Evolutionary conservation across 2,329 filamentous ascomycete species (phyloP).

Genomic region (Cytospora leucostoma): DNA sequence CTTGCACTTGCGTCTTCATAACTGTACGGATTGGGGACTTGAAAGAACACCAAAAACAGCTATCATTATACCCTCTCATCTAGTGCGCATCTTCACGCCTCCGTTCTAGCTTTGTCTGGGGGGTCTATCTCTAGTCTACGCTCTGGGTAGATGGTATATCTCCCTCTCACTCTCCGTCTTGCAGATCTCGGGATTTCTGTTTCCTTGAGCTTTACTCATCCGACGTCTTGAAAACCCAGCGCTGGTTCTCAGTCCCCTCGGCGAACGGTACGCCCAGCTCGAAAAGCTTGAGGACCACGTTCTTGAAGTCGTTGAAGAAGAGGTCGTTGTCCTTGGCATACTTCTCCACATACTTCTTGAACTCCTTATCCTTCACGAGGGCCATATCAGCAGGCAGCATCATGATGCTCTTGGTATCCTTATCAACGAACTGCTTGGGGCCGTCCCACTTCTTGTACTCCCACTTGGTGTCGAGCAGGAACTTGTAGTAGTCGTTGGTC

Average conservation of each 20-base stretch:
- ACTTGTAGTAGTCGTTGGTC: constrained; percentile 92
- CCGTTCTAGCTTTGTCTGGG: background rate
- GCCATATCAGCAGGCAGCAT: constrained; percentile 95
- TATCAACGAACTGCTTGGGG: constrained; percentile 84
- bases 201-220: constrained; percentile 32
- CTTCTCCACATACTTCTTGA: constrained; percentile 76
- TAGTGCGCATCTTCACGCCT: background rate
- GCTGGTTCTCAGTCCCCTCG: constrained; percentile 56
- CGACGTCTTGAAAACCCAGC: constrained; percentile 65
- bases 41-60: too few relatives aligned
- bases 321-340: constrained; percentile 88
- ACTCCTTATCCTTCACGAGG: constrained; percentile 83
- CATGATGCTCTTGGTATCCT: constrained; percentile 85
- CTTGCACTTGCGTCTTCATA: too few relatives aligned
- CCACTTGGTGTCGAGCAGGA: constrained; percentile 93
- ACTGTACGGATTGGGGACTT: background rate
- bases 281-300: constrained; percentile 78
- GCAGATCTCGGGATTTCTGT: background rate
- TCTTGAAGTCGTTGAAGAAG: constrained; percentile 93
- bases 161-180: background rate
- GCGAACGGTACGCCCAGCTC: constrained; percentile 92
- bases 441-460: constrained; percentile 88
- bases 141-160: background rate
- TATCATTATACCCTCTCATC: background rate
- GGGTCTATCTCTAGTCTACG: background rate